Evolutionary conservation across 23 red algal species (phyloP), one percentile per base, ranked within the genome.

Genomic region (Gracilariopsis chorda): DNA sequence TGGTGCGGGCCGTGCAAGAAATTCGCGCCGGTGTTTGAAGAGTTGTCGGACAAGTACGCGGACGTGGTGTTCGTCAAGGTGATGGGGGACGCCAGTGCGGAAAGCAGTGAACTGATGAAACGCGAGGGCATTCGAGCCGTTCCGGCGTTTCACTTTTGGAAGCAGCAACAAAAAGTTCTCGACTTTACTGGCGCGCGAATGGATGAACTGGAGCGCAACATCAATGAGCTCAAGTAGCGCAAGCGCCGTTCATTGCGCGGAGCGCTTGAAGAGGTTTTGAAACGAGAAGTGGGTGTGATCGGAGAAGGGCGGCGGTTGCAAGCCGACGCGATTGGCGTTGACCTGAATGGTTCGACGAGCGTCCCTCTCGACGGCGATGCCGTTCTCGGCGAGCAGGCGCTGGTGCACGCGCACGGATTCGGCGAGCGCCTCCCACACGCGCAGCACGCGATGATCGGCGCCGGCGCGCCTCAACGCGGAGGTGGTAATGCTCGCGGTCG

Each of bases 1-100:
- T 98, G 96, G 96, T 98, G 96, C 78, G 96, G 96, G 7, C 96
- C 96, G 25, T 98, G 96, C 76, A 98, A 98, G 80, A 77, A 93
- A 21, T 34, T 97, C 12, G 88, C 90, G 67, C 96, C 96, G 21
- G 70, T 85, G 36, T 92, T 90, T 20, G 89, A 98, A 57, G 33
- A 74, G 35, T 40, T 94, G 80, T 86, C 71, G 42, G 96, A 98
- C 48, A 42, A 93, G 91, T 84, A 98, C 91, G 43, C 40, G 5
- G 73, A 95, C 69, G 96, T 98, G 27, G 87, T 95, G 58, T 98
- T 98, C 64, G 77, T 95, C 55, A 95, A 95, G 71, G 96, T 98
- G 70, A 89, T 95, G 90, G 96, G 96, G 17, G 96, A 98, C 48
- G 88, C 88, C 42, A 58, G 20, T 0, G 40, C 74, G 27, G 83